Evolutionary conservation across 2,329 filamentous ascomycete species (phyloP), one percentile per base, ranked within the genome.

Genomic region (Alternaria arbusti): DNA sequence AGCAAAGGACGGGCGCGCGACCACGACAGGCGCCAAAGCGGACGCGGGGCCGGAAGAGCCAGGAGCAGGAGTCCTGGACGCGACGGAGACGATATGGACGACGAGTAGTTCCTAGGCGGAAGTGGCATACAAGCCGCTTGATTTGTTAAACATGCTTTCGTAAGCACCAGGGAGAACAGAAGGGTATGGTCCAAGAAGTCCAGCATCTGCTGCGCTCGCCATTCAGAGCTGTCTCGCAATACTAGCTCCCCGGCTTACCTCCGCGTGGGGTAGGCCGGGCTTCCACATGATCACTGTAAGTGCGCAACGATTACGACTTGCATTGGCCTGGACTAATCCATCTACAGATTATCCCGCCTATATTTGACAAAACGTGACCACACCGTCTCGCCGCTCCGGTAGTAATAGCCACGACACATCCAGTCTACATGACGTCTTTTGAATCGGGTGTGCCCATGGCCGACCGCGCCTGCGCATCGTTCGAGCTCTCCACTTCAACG

Each of bases 1-100:
- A 86, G 84, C 59, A 89, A 89, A 77, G 82, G 72, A 28, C 74
- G 74, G 25, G 70, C 74, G 61, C 75, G 68, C 70, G 75, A 76
- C 46, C 70, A 74, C 32, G 76, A 76, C 32, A 71, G 73, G 64
- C 73, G 72, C 65, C 75, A 72, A 45, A 75, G 70, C 47, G 75
- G 71, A 17, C 75, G 71, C 11, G 74, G 75, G n/a, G 67, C 74
- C 12, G 72, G 68, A 8, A 77, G 81, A 63, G 76, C 78, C 23
- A 76, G 82, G 57, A 84, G 82, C 70, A 75, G 81, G 59, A 84
- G 82, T 66, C 82, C 82, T 9, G 82, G 78, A 10, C 78, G 76
- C 47, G 79, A 78, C 13, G 74, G 73, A 43, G 79, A 76, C 3
- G 75, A 76, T 12, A 71, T 75, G 71, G 75, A 78, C 40, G 72